Percentiles rank a stretch among this genome's conserved stretches.
phyloP scores from a whole-genome alignment of 805 yeast genomes.

The Citeromyces nyonsensis region DNA sequence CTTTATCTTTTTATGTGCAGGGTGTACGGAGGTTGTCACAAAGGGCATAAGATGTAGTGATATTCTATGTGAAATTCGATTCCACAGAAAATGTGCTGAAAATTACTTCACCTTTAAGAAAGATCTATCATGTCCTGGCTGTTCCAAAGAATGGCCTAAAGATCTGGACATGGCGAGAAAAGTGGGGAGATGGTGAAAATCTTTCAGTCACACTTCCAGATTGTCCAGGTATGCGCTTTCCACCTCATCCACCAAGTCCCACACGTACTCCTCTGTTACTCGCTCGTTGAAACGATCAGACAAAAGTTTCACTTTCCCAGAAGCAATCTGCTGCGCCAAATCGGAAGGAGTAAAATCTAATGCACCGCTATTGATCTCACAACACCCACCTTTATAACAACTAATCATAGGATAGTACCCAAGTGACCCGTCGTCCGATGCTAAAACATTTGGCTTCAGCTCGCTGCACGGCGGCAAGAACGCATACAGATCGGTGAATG shows the following conservation, averaged over 20 bases:
- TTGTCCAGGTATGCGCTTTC: slow-evolving; percentile 43
- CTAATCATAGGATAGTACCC: slow-evolving; percentile 91
- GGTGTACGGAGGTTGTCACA: slow-evolving; percentile 38
- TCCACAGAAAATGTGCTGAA: slow-evolving; percentile 31
- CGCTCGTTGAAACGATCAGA: slow-evolving; percentile 48
- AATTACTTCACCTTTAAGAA: slow-evolving; percentile 19
- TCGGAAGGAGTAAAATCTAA: slow-evolving; percentile 26
- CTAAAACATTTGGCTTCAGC: slow-evolving; percentile 19
- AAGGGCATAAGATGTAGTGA: slow-evolving; percentile 27
- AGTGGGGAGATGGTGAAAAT: slow-evolving; percentile 11
- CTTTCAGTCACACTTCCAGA: slow-evolving; percentile 16
- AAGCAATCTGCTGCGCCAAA: slow-evolving; percentile 9
- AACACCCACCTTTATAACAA: slow-evolving; percentile 67
- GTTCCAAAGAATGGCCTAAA: slow-evolving; percentile 1
- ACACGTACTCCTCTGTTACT: slow-evolving; percentile 66
- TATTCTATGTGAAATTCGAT: slow-evolving; percentile 18
- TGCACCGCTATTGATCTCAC: slow-evolving; percentile 55
- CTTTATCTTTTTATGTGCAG: slow-evolving; percentile 25
- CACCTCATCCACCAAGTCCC: slow-evolving; percentile 78
- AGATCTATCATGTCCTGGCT: slow-evolving; percentile 15
- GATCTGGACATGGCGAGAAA: slow-evolving; percentile 6
- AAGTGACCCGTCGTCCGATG: slow-evolving; percentile 63
- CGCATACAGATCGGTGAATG: slow-evolving; percentile 53
- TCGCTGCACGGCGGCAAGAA: slow-evolving; percentile 72
- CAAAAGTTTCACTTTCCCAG: slow-evolving; percentile 28